phyloP scores from a whole-genome alignment of 805 yeast genomes.

The Torulaspora delbrueckii region DNA sequence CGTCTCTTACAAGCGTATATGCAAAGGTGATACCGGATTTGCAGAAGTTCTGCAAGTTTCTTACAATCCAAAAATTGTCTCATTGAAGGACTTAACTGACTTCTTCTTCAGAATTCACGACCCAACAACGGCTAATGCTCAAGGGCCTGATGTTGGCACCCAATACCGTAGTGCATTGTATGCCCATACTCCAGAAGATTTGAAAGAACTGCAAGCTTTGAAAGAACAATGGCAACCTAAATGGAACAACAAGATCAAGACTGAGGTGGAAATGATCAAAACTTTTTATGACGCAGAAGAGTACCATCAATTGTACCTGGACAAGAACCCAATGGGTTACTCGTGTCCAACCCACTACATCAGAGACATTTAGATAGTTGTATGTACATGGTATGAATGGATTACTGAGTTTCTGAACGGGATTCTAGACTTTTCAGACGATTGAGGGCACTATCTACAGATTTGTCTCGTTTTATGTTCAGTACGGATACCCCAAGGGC shows the following conservation, averaged over 20 bases:
- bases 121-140: conserved; percentile 77
- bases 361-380: conserved; percentile 43
- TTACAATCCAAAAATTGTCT: conserved; percentile 64
- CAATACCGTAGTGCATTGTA: conserved; percentile 87
- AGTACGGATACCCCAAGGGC: conserved; percentile 20
- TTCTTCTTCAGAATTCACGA: conserved; percentile 92
- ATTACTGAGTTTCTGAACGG: not conserved
- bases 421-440: not conserved
- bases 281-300: conserved; percentile 92
- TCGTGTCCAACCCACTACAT: conserved; percentile 86
- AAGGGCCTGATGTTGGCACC: conserved; percentile 85
- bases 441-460: conserved; percentile 1
- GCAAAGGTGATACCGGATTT: conserved; percentile 64
- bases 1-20: conserved; percentile 61
- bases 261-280: conserved; percentile 61
- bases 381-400: conserved; percentile 4
- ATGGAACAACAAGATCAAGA: conserved; percentile 66
- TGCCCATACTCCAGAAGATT: conserved; percentile 47
- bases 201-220: conserved; percentile 41
- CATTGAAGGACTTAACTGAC: conserved; percentile 60
- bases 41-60: conserved; percentile 85
- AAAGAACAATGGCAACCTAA: conserved; percentile 57
- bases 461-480: conserved; percentile 22
- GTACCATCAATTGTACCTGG: conserved; percentile 81
- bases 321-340: conserved; percentile 78